Evolutionary conservation across 257 asterid genomes (phyloP).

Genomic region (Apocynum venetum): DNA sequence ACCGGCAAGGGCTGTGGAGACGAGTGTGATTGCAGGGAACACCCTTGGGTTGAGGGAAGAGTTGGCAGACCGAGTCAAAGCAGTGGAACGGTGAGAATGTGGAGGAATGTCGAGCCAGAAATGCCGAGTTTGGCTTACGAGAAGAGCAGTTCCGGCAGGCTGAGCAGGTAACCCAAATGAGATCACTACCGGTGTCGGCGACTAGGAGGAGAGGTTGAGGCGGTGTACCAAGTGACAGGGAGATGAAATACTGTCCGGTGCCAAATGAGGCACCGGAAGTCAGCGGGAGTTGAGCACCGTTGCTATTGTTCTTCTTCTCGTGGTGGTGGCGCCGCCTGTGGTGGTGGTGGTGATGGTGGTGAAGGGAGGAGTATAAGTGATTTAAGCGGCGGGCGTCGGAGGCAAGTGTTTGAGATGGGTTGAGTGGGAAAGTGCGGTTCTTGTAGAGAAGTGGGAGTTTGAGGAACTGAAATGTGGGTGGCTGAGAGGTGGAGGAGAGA

Average conservation of each 20-base stretch:
- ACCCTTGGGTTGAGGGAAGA: conserved; percentile 49
- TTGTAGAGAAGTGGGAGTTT: conserved; percentile 63
- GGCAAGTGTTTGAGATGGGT: conserved; percentile 48
- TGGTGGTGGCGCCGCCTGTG: conserved; percentile 3
- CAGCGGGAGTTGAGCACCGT: conserved; percentile 44
- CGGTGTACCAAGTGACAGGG: conserved; percentile 72
- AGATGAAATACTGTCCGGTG: conserved; percentile 77
- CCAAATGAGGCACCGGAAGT: conserved; percentile 76
- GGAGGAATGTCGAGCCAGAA: conserved; percentile 64
- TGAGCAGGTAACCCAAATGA: conserved; percentile 81
- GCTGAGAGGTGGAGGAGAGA: conserved; percentile 21
- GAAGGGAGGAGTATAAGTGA: conserved; percentile 36
- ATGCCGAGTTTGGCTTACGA: conserved; percentile 42
- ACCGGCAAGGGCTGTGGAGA: conserved; percentile 73
- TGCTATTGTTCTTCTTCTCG: background rate
- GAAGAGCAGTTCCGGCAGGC: conserved; percentile 55
- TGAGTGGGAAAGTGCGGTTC: conserved; percentile 39
- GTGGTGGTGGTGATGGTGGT: conserved; percentile 12
- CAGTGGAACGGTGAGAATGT: conserved; percentile 69
- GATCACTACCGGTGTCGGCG: conserved; percentile 92
- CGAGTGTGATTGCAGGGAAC: conserved; percentile 60
- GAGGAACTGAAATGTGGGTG: conserved; percentile 29
- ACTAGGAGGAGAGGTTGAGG: conserved; percentile 63
- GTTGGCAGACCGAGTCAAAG: conserved; percentile 45
- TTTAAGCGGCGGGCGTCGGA: conserved; percentile 59